These are phyloP conservation scores for Hypoxylon crocopeplum DNA, from an alignment of 495 filamentous ascomycete species.

Conservation along the genomic window DNA sequence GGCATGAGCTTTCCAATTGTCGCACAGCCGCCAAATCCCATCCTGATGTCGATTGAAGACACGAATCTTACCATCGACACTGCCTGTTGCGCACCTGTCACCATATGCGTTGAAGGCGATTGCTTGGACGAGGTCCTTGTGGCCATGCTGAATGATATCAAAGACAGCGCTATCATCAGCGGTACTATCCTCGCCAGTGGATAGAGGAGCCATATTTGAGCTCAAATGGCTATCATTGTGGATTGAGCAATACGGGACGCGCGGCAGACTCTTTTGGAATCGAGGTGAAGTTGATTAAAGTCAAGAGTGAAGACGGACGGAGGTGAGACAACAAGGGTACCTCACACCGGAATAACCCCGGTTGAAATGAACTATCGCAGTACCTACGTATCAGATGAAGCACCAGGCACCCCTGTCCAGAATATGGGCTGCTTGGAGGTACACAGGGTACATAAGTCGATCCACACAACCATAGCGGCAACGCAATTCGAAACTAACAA, in stretches of 20 bases:
- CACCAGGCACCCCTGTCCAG: too few relatives aligned
- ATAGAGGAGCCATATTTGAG: conserved; percentile 27
- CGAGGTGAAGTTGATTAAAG: too few relatives aligned
- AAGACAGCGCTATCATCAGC: conserved; percentile 38
- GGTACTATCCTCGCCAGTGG: conserved; percentile 22
- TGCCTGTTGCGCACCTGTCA: conserved; percentile 87
- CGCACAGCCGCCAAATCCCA: conserved; percentile 77
- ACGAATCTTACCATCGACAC: conserved; percentile 90
- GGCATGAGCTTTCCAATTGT: conserved; percentile 90
- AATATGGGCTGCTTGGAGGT: too few relatives aligned
- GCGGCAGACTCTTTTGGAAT: too few relatives aligned
- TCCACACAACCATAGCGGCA: too few relatives aligned
- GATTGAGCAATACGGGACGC: neutral
- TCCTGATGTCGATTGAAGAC: conserved; percentile 85
- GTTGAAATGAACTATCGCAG: too few relatives aligned
- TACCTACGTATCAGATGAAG: too few relatives aligned
- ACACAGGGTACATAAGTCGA: too few relatives aligned
- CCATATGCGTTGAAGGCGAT: conserved; percentile 81
- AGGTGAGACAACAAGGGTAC: too few relatives aligned
- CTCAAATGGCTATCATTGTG: conserved; percentile 3
- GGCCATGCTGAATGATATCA: conserved; percentile 62
- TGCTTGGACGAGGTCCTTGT: conserved; percentile 72
- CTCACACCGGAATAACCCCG: too few relatives aligned
- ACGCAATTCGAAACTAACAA: too few relatives aligned
- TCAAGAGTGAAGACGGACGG: too few relatives aligned